Conservation (phyloP, 495 filamentous ascomycete genomes). For the Tuber umbilicatum region DNA sequence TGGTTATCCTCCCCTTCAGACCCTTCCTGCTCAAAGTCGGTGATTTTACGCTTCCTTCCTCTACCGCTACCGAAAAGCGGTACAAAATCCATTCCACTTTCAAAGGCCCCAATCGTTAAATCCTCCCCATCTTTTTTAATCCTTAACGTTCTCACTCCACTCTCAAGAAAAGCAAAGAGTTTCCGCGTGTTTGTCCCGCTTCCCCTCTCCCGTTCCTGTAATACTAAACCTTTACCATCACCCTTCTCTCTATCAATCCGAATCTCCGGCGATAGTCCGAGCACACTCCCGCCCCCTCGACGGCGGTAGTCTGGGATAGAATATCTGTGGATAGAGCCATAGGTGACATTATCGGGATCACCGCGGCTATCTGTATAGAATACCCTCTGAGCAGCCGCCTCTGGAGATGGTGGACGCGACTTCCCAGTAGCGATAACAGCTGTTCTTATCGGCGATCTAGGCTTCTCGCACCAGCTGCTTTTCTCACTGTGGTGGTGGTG, state of each 20-base stretch:
- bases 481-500: conserved; percentile 10
- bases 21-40: conserved; percentile 22
- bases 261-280: conserved; percentile 49
- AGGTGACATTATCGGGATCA: conserved; percentile 55
- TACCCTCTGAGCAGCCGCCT: conserved; percentile 26
- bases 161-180: conserved; percentile 43
- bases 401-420: conserved; percentile 26
- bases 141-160: conserved; percentile 42
- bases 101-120: conserved; percentile 33
- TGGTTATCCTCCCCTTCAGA: conserved; percentile 50
- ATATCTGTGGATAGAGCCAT: conserved; percentile 58
- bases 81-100: conserved; percentile 47
- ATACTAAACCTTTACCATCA: conserved; percentile 48
- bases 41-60: conserved; percentile 35
- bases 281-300: conserved; percentile 52
- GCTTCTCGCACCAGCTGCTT: conserved; percentile 15
- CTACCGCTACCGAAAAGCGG: conserved; percentile 42
- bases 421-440: conserved; percentile 11
- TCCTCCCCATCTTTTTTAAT: conserved; percentile 39
- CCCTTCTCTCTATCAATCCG: conserved; percentile 52
- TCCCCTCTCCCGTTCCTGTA: conserved; percentile 40
- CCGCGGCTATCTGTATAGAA: conserved; percentile 53
- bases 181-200: conserved; percentile 35
- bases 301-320: conserved; percentile 56
- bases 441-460: conserved; percentile 11